phyloP scores from a whole-genome alignment of 2,329 filamentous ascomycete genomes.

The Fusarium concolor region DNA sequence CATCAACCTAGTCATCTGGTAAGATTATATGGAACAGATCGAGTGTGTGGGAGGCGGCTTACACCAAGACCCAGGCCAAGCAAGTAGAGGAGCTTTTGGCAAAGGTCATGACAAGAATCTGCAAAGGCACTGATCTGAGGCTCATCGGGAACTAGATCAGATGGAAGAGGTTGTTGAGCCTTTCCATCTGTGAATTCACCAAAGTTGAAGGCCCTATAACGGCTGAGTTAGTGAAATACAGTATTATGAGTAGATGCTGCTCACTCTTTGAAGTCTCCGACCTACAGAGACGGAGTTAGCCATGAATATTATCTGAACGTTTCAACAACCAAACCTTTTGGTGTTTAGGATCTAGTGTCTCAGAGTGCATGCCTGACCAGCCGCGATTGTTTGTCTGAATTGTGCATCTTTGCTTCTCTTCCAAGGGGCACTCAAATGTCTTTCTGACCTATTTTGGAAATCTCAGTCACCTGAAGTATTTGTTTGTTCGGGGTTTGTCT shows the following conservation, averaged over 20 bases:
- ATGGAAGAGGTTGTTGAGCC: conserved; percentile 81
- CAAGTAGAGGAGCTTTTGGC: conserved; percentile 77
- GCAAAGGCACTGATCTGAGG: conserved; percentile 74
- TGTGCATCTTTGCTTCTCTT: conserved; percentile 79
- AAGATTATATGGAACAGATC: conserved; percentile 2
- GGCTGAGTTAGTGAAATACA: background rate
- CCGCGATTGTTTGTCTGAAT: conserved; percentile 87
- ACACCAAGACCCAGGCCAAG: conserved; percentile 82
- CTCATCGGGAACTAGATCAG: conserved; percentile 69
- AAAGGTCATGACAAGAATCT: conserved; percentile 76
- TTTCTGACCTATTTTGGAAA: conserved; percentile 64
- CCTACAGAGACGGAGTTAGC: conserved; percentile 55
- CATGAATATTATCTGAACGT: background rate
- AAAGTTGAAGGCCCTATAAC: conserved; percentile 86
- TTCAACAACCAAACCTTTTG: conserved; percentile 70
- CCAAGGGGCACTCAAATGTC: conserved; percentile 76
- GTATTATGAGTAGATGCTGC: conserved; percentile 20
- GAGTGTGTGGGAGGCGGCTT: conserved; percentile 37
- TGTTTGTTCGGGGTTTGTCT: background rate
- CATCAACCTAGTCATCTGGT: conserved; percentile 52
- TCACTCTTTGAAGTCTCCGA: conserved; percentile 90
- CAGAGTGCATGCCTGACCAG: conserved; percentile 88
- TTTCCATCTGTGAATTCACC: conserved; percentile 77
- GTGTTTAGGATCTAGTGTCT: conserved; percentile 85
- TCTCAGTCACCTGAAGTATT: background rate